Evolutionary conservation across 2,329 filamentous ascomycete genomes (phyloP), one percentile per base, ranked within the genome.

Genomic region (Pseudogymnoascus sp.): DNA sequence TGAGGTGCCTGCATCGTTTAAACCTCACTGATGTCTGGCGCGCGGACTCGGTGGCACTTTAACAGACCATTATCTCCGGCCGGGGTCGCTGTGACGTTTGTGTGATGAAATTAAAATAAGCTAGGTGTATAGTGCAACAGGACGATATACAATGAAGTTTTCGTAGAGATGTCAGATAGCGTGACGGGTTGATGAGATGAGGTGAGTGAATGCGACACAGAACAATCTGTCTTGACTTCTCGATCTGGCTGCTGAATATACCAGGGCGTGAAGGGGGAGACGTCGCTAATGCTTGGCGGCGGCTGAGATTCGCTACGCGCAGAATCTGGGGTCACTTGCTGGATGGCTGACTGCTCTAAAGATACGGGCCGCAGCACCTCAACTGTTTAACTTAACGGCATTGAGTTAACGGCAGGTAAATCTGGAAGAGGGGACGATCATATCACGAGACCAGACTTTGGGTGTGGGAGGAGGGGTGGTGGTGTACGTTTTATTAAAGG

Each of bases 1-100:
- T 75, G 75, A 59, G 80, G 75, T 63, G 80, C 75, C 73, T 84
- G 82, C 82, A 85, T 84, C 60, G 70, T 71, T 71, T 56, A 47
- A 42, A 31, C 61, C 53, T 37, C 50, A 1, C 5, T 56, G 50
- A 18, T 33, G 10, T 33, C 50, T 56, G 47, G 47, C 25, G 47
- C 50, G 50, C 50, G 50, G 50, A 56, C 50, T 56, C 50, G 50
- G 28, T 31, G 28, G 6, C 50, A 33, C 10, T 56, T 56, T 28
- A 56, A 33, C 50, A 56, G 50, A 56, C 28, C 50, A 56, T 56
- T 56, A 56, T 56, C 50, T 56, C 50, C 50, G 28, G 28, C 50
- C 28, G 50, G 50, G 50, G 50, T 56, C 25, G 16, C 28, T 56
- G 50, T 33, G 47, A 56, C 47, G 47, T 56, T 18, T 47, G 35